Evolutionary conservation across 495 filamentous ascomycete genomes (phyloP), one percentile per base, ranked within the genome.

Genomic region (Lepraria neglecta): DNA sequence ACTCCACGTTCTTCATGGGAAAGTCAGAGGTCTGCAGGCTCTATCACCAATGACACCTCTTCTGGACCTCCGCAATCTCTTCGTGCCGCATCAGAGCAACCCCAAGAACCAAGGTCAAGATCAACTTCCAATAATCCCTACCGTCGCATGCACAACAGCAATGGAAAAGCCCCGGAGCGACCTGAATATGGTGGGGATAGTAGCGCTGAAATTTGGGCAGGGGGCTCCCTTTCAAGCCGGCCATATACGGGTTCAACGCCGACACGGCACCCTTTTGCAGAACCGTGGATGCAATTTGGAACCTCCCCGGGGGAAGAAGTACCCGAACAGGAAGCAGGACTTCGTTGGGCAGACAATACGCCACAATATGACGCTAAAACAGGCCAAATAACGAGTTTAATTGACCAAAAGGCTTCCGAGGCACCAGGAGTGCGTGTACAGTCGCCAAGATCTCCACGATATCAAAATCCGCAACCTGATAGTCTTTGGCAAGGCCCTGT

Each of bases 1-100:
- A 67, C 65, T 15, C 65, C 65, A 42, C 62, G 64, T 31, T 66
- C 63, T 12, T 67, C 65, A 42, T 58, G 60, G 31, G 65, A 67
- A 11, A 67, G 65, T 38, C 58, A 62, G 28, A 42, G 42, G 27
- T 65, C 63, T 19, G n/a, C 28, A 1, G 35, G 35, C 12, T n/a
- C 35, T 27, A 28, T 44, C 14, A 28, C 51, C 12, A 17, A 19
- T 11, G 30, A 19, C 31, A 33, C 51, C 12, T n/a, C 31, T 19
- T 54, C 51, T n/a, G 10, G 12, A n/a, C 3, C 12, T 54, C 4
- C 6, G 10, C 51, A 54, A 54, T 12, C n/a, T 19, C 9, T 33
- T 38, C 30, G 28, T 10, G 9, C 35, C 17, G 10, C 15, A 1
- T 11, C 31, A 54, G 51, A 54, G n/a, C 33, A 43, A 30, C 3